These are phyloP conservation scores for Pyrenula aspistea DNA, from an alignment of 495 filamentous ascomycete genomes.

Conservation along the genomic window DNA sequence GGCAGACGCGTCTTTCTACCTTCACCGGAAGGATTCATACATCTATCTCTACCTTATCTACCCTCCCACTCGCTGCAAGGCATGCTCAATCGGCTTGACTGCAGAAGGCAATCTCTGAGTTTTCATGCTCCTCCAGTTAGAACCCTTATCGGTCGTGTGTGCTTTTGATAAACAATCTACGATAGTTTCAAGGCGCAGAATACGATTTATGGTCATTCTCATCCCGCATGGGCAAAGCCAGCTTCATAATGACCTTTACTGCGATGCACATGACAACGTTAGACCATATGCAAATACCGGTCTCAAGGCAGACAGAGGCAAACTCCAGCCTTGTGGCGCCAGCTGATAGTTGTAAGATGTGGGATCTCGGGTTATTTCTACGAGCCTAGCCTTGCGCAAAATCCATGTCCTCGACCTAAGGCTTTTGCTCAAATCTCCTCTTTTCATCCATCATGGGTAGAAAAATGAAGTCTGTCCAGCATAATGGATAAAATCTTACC, in stretches of 20 bases:
- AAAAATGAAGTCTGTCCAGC: not conserved
- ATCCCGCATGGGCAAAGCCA: not conserved
- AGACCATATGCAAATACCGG: not conserved
- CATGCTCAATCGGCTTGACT: too few relatives aligned
- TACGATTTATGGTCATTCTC: not conserved
- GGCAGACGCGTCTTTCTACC: too few relatives aligned
- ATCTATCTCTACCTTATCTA: too few relatives aligned
- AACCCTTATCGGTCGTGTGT: too few relatives aligned
- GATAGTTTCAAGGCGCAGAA: not conserved
- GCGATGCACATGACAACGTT: not conserved
- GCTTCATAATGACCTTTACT: not conserved
- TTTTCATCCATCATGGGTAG: not conserved
- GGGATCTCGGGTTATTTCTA: not conserved
- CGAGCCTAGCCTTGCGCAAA: not conserved
- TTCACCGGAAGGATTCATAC: too few relatives aligned
- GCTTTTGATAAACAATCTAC: not conserved
- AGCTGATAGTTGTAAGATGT: not conserved
- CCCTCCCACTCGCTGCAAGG: too few relatives aligned
- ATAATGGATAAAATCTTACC: not conserved
- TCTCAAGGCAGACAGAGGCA: not conserved
- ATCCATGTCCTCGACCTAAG: not conserved
- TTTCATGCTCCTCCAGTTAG: too few relatives aligned
- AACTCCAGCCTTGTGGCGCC: not conserved
- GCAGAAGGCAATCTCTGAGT: too few relatives aligned
- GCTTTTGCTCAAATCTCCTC: not conserved